A percentile compares a stretch with the other conserved stretches of the same genome.
Evolutionary conservation across 2,329 filamentous ascomycete species (phyloP).

Genomic region (Cladophialophora immunda): DNA sequence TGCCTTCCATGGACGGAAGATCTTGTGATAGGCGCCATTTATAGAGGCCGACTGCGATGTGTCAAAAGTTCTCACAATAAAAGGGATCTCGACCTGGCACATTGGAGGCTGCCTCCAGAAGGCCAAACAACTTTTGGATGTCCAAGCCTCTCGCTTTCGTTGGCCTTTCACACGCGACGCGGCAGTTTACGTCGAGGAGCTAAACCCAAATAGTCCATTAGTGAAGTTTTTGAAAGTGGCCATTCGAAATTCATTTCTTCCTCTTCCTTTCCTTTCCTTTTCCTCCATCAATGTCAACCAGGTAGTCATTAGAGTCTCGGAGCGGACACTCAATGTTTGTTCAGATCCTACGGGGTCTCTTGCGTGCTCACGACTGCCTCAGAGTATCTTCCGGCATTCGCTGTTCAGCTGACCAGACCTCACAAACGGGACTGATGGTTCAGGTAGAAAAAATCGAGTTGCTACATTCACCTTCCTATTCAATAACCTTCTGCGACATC

Average conservation of each 20-base stretch:
- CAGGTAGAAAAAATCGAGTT: slow-evolving; percentile 50
- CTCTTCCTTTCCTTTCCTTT: slow-evolving; percentile 26
- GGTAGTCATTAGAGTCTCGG: slow-evolving; percentile 99
- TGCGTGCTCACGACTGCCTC: slow-evolving; percentile 99
- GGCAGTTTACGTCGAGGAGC: slow-evolving; percentile 11
- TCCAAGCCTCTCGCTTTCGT: background rate
- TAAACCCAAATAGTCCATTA: slow-evolving; percentile 8
- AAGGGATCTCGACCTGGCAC: background rate
- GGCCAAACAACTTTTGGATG: background rate
- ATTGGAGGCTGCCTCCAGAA: background rate
- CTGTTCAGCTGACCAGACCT: slow-evolving; percentile 74
- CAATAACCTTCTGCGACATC: background rate
- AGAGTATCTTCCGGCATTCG: slow-evolving; percentile 75
- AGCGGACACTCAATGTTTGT: slow-evolving; percentile 90
- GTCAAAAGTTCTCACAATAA: background rate
- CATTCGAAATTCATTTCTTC: slow-evolving; percentile 1
- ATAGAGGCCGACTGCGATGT: background rate
- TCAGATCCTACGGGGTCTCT: slow-evolving; percentile 81
- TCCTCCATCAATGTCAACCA: slow-evolving; percentile 66
- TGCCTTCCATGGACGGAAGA: slow-evolving; percentile 42
- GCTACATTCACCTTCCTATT: slow-evolving; percentile 40
- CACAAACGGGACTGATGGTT: slow-evolving; percentile 61
- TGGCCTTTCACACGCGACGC: slow-evolving; percentile 18
- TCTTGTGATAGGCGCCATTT: slow-evolving; percentile 52
- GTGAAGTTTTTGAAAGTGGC: slow-evolving; percentile 4